Conservation (phyloP, 805 yeast species). For the Grigorovia jiainica region DNA sequence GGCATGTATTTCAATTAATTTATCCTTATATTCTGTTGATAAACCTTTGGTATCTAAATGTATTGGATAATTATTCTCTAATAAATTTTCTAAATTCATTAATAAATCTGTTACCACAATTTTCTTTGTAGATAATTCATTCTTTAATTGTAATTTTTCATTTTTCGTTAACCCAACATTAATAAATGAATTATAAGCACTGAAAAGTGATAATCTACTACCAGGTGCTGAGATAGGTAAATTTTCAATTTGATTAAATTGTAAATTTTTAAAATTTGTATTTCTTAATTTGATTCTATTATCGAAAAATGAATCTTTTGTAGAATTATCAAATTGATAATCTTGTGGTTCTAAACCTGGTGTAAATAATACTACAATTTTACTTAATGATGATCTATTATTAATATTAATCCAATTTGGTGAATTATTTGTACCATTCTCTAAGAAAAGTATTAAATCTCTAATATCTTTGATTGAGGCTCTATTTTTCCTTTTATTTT, state of each 20-base stretch:
- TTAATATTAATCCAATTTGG: slow-evolving; percentile 43
- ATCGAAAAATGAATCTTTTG: slow-evolving; percentile 9
- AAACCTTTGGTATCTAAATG: slow-evolving; percentile 33
- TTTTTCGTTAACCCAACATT: slow-evolving; percentile 47
- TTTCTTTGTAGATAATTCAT: slow-evolving; percentile 23
- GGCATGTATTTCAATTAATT: slow-evolving; percentile 5
- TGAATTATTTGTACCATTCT: slow-evolving; percentile 33
- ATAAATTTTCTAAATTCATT: slow-evolving; percentile 40
- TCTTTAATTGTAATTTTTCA: slow-evolving; percentile 38
- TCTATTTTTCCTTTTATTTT: slow-evolving; percentile 12
- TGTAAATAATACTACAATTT: slow-evolving; percentile 47
- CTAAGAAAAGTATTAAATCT: slow-evolving; percentile 36
- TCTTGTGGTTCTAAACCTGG: slow-evolving; percentile 52
- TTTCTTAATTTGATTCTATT: slow-evolving; percentile 1
- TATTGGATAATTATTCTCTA: slow-evolving; percentile 48
- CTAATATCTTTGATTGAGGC: slow-evolving; percentile 35
- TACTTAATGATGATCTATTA: slow-evolving; percentile 40
- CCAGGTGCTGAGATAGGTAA: slow-evolving; percentile 61
- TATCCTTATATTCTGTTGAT: slow-evolving; percentile 6
- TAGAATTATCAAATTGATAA: slow-evolving; percentile 23
- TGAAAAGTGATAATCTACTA: slow-evolving; percentile 43
- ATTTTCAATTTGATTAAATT: slow-evolving; percentile 11
- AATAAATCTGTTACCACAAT: slow-evolving; percentile 45
- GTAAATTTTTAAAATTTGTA: slow-evolving; percentile 4
- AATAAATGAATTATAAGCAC: slow-evolving; percentile 46